phyloP scores from a whole-genome alignment of 2,329 filamentous ascomycete genomes.

The Colletotrichum noveboracense region DNA sequence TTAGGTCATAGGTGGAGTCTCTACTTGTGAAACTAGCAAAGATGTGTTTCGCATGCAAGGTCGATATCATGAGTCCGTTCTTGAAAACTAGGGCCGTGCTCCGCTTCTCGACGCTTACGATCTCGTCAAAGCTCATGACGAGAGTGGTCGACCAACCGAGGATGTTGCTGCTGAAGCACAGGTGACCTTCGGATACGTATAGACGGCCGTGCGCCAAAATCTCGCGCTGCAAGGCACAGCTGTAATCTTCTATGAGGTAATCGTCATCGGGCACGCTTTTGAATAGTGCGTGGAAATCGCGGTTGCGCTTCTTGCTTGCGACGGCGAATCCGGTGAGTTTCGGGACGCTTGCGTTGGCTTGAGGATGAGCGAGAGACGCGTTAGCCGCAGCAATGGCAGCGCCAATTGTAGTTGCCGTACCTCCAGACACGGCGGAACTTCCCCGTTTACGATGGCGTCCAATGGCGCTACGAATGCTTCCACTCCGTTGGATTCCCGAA shows the following conservation, averaged over 20 bases:
- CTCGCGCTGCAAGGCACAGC: constrained; percentile 92
- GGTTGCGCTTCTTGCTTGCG: constrained; percentile 93
- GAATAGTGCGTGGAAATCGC: constrained; percentile 92
- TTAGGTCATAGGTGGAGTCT: constrained; percentile 95
- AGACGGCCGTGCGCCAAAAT: constrained; percentile 92
- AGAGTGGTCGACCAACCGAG: constrained; percentile 97
- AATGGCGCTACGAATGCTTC: constrained; percentile 70
- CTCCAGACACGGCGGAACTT: constrained; percentile 75
- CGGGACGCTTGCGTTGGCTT: constrained; percentile 62
- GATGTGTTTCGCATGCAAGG: constrained; percentile 90
- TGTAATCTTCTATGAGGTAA: constrained; percentile 98
- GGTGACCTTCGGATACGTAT: constrained; percentile 95
- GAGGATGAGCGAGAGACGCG: constrained; percentile 70
- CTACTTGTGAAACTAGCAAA: constrained; percentile 95
- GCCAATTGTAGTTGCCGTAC: constrained; percentile 70
- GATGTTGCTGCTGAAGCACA: constrained; percentile 99
- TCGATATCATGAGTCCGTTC: constrained; percentile 96
- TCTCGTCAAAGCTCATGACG: constrained; percentile 97
- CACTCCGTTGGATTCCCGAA: constrained; percentile 62
- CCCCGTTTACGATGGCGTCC: constrained; percentile 74
- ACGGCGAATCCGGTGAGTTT: constrained; percentile 95
- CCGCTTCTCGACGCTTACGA: constrained; percentile 95
- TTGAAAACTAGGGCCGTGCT: constrained; percentile 95
- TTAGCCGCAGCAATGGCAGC: constrained; percentile 74
- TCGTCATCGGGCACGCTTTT: constrained; percentile 98